Evolutionary conservation across 495 filamentous ascomycete genomes (phyloP).

Genomic region (Margaritispora aquatica): DNA sequence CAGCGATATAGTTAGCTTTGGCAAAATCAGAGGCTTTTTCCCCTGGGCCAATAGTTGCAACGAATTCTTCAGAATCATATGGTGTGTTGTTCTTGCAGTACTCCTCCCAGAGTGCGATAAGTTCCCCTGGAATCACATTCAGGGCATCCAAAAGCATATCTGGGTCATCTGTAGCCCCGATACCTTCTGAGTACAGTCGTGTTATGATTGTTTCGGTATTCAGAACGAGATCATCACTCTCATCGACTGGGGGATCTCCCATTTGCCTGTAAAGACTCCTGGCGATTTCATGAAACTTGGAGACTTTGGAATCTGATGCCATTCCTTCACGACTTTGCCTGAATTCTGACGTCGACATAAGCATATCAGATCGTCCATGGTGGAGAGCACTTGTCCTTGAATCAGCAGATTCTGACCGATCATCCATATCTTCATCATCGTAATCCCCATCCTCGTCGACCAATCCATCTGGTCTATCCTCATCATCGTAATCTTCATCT

Average conservation of each 20-base stretch:
- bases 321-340: conserved; percentile 32
- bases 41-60: conserved; percentile 56
- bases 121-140: conserved; percentile 45
- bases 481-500: conserved; percentile 27
- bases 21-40: conserved; percentile 49
- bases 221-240: conserved; percentile 48
- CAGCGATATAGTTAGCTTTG: conserved; percentile 69
- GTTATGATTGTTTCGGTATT: conserved; percentile 46
- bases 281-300: conserved; percentile 41
- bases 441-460: conserved; percentile 36
- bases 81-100: conserved; percentile 38
- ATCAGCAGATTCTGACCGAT: conserved; percentile 21
- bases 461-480: conserved; percentile 26
- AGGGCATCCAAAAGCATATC: conserved; percentile 48
- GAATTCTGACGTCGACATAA: conserved; percentile 36
- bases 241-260: conserved; percentile 36
- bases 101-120: conserved; percentile 53
- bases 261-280: conserved; percentile 43
- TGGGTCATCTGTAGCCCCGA: conserved; percentile 44
- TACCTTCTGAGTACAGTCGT: conserved; percentile 50
- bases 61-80: conserved; percentile 43
- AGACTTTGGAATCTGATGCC: conserved; percentile 28
- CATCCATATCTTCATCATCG: conserved; percentile 32
- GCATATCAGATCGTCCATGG: conserved; percentile 32
- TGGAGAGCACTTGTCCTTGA: conserved; percentile 15